Evolutionary conservation across 192 early-diverging fungal genomes (phyloP), one percentile per base, ranked within the genome.

Genomic region (Cetraspora pellucida): DNA sequence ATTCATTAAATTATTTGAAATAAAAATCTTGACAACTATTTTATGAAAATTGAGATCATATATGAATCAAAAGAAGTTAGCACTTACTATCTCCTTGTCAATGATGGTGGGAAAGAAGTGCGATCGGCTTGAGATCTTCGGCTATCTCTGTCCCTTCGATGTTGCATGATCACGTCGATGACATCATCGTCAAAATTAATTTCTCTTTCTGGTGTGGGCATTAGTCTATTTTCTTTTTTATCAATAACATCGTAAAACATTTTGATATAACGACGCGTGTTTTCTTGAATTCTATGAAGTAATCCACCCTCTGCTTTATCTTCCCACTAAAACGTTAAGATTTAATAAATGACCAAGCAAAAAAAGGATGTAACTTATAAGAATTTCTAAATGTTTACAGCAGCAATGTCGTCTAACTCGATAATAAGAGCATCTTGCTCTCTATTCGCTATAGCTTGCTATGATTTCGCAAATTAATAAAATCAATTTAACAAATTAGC

Each of bases 121-220:
- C 79, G 77, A 19, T 63, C 64, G 87, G 75, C 30, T 67, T 78
- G 14, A 79, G 82, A 1, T 77, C 79, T 65, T 77, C 81, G 17
- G 78, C 81, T 23, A 78, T 71, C 44, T 73, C 74, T 46, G 65
- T 71, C 91, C 61, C 87, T 89, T 31, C 97, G 86, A 44, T 97
- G 95, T 74, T 90, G 89, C 74, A 96, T 88, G 68, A 99, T 89
- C 45, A 97, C 96, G 76, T 97, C 95, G 30, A 97, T 81, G 21
- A 96, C 95, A 77, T 90, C 89, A 64, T 90, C 91, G 4, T 92
- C 88, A 55, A 89, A 87, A n/a, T 79, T 82, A 59, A 91, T 80
- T 19, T 90, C 81, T 45, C 77, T 77, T 37, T 79, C 82, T 6
- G 87, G 79, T 57, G 85, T 73, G 10, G 89, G 86, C 71, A 92